Conservation (phyloP, 371 early-diverging fungal species). For the Lichtheimia hyalospora region DNA sequence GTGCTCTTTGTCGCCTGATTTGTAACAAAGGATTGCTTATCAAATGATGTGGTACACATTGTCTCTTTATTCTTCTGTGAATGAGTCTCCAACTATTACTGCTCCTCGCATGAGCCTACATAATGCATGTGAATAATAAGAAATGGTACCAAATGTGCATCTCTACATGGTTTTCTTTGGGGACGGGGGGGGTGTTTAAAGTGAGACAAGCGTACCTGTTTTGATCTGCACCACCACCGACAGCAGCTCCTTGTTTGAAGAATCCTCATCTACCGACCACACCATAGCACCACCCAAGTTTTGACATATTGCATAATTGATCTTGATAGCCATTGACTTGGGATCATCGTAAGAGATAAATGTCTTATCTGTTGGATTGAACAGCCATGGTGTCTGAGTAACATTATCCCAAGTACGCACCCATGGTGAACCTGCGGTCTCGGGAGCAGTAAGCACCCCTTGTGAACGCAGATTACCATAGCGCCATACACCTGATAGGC, state of each 20-base stretch:
- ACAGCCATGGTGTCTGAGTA: conserved; percentile 60
- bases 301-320: conserved; percentile 35
- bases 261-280: conserved; percentile 47
- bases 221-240: conserved; percentile 18
- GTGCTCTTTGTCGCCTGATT: no score
- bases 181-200: no score
- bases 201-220: neutral
- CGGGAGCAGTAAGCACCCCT: conserved; percentile 44
- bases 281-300: conserved; percentile 54
- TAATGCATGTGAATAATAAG: no score
- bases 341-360: conserved; percentile 68
- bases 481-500: conserved; percentile 51
- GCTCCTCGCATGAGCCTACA: no score
- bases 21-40: no score
- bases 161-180: no score
- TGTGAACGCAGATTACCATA: conserved; percentile 53
- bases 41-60: no score
- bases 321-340: conserved; percentile 46
- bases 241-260: conserved; percentile 22
- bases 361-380: conserved; percentile 47
- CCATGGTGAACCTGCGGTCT: conserved; percentile 52
- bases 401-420: conserved; percentile 49
- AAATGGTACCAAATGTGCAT: no score
- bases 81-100: no score
- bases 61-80: no score